Base-by-base conservation (phyloP, 2,329 filamentous ascomycete genomes). In the Sporothrix protearum region DNA sequence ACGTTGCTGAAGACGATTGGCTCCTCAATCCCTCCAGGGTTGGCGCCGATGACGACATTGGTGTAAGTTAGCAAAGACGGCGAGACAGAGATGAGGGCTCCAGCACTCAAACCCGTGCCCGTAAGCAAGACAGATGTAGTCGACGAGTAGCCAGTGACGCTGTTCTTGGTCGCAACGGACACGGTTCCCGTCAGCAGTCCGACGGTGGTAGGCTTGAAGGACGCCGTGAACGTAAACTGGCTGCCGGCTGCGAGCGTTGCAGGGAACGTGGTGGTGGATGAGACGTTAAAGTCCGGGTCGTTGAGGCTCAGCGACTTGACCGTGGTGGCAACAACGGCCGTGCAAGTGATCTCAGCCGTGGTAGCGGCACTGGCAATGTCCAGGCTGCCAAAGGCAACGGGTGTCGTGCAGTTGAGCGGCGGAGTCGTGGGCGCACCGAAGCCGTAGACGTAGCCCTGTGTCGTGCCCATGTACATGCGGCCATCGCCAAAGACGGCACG, bases 401-500 rank as follows among this genome's bases (percentile, higher is more conserved):
- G 81, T 0, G 83, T 79, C 0, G 85, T 84, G 75, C 86, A 89
- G 76, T 87, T 86, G 1, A 89, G 78, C 0, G 86, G 83, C 3
- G 81, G 75, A 51, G 85, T 87, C 36, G 86, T 84, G 0, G 86
- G 85, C 0, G 85, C 85, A 0, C 87, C 87, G 70, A 87, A 88
- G 1, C 81, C 86, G 39, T 88, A 87, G 25, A 89, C 76, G 70
- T 79, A 83, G 3, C 87, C 87, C 30, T 80, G 78, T 2, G 79
- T 84, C 0, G 83, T 85, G 10, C 84, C 85, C n/a, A 88, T 77
- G 73, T 88, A 89, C 2, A 84, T 82, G 71, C 83, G 82, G 0
- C 85, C 86, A 71, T 89, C 82, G 7, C 87, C 87, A 71, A 89
- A 88, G 2, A 87, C 85, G 1, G 87, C 85, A 1, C 86, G 82